Conservation (phyloP, 768 basidiomycete species). For the Tylopilus sp. region DNA sequence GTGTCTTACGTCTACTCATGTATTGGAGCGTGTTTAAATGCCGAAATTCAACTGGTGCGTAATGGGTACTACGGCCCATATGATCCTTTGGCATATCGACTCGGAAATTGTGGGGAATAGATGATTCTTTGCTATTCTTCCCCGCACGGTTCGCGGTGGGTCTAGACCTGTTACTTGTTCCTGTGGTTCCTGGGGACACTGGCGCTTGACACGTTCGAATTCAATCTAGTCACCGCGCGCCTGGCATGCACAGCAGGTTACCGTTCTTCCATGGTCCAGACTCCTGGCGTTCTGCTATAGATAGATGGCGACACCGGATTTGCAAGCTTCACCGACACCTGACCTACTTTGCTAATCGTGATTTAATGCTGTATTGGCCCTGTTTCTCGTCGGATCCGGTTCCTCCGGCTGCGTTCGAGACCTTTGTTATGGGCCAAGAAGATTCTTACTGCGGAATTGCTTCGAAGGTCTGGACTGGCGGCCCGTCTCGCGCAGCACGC, state of each 20-base stretch:
- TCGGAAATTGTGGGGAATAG: no score
- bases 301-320: background rate
- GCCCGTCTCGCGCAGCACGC: background rate
- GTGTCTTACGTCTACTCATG: no score
- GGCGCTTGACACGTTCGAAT: background rate
- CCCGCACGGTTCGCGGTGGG: no score
- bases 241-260: conserved; percentile 3
- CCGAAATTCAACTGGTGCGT: no score
- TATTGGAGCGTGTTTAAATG: no score
- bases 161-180: conserved; percentile 7
- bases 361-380: background rate
- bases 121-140: no score
- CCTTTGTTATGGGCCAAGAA: background rate
- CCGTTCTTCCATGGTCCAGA: conserved; percentile 9
- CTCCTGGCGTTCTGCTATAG: background rate
- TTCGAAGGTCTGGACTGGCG: conserved; percentile 11
- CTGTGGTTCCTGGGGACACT: background rate
- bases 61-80: no score
- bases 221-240: background rate
- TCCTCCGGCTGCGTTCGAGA: conserved; percentile 1
- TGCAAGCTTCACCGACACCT: background rate
- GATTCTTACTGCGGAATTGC: background rate
- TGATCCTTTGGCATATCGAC: no score
- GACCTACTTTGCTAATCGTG: background rate
- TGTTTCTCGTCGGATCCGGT: background rate